Evolutionary conservation across 192 early-diverging fungal genomes (phyloP).

Genomic region (Coemansia sp.): DNA sequence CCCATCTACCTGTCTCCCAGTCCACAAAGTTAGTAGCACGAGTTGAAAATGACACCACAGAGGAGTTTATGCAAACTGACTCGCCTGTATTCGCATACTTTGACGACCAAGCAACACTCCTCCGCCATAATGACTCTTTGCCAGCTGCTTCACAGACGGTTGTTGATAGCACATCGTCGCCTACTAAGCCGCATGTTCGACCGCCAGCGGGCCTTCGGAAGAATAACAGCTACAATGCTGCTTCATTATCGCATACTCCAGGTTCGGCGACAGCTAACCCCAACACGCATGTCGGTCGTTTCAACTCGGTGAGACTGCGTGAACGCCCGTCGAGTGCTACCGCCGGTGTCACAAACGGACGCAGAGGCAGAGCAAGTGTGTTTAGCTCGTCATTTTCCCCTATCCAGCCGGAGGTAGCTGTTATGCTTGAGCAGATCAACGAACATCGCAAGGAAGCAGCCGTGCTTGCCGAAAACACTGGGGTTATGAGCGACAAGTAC

Average conservation of each 20-base stretch:
- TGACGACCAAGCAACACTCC: conserved; percentile 10
- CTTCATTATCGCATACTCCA: too few relatives aligned
- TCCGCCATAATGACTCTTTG: not conserved
- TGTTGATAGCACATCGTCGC: conserved; percentile 2
- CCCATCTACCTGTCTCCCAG: not conserved
- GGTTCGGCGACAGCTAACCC: conserved; percentile 3
- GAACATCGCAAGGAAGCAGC: conserved; percentile 32
- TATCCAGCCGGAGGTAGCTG: conserved; percentile 27
- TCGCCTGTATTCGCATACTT: conserved; percentile 27
- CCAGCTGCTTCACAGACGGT: not conserved
- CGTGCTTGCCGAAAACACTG: conserved; percentile 31
- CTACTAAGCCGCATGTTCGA: conserved; percentile 1
- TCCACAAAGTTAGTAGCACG: not conserved
- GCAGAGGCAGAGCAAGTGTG: conserved; percentile 22
- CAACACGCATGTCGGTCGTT: conserved; percentile 3
- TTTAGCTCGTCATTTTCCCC: conserved; percentile 18
- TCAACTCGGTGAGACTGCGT: conserved; percentile 11
- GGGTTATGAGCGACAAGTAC: conserved; percentile 38
- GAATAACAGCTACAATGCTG: not conserved
- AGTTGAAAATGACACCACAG: not conserved
- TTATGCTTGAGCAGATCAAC: conserved; percentile 28
- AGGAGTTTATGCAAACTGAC: conserved; percentile 20
- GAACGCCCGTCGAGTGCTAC: conserved; percentile 4
- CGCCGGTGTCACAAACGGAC: not conserved
- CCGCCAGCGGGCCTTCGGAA: not conserved